These are phyloP conservation scores for Eucommia ulmoides DNA, from an alignment of 257 asterid species.

Conservation along the genomic window DNA sequence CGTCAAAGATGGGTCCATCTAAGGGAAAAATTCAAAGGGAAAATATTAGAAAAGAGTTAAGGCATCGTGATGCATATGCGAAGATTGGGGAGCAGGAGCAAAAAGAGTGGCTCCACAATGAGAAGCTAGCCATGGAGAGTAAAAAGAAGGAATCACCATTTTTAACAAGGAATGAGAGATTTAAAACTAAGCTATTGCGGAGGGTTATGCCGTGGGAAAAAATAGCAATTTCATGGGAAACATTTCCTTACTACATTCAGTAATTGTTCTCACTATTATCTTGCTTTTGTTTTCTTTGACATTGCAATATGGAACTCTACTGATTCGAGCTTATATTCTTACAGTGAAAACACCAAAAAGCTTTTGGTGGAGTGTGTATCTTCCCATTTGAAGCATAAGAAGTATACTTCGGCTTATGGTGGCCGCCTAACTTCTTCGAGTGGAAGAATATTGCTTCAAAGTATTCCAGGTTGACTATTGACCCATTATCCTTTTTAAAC, in stretches of 20 bases:
- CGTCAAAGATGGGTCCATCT: conserved; percentile 28
- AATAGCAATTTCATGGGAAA: conserved; percentile 83
- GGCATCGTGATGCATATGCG: conserved; percentile 60
- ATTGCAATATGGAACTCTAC: conserved; percentile 3
- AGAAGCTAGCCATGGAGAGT: conserved; percentile 68
- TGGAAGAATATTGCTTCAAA: conserved; percentile 81
- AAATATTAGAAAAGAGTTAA: conserved; percentile 17
- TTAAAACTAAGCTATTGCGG: conserved; percentile 63
- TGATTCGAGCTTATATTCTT: conserved; percentile 25
- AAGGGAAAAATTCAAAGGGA: conserved; percentile 33
- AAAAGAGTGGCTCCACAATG: conserved; percentile 76
- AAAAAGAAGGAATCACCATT: conserved; percentile 87
- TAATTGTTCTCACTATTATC: conserved; percentile 31
- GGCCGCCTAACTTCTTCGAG: conserved; percentile 70
- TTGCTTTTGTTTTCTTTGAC: conserved; percentile 10
- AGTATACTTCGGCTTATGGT: conserved; percentile 53
- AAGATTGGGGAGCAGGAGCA: conserved; percentile 89
- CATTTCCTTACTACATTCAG: conserved; percentile 85
- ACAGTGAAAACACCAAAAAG: conserved; percentile 61
- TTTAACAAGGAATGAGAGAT: conserved; percentile 58
- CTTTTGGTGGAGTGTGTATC: conserved; percentile 87
- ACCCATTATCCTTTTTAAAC: too few relatives aligned
- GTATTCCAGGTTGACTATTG: conserved; percentile 57
- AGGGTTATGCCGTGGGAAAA: conserved; percentile 94
- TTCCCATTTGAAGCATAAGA: conserved; percentile 75